Evolutionary conservation across 495 filamentous ascomycete species (phyloP).

Genomic region (Penicillium soppii): DNA sequence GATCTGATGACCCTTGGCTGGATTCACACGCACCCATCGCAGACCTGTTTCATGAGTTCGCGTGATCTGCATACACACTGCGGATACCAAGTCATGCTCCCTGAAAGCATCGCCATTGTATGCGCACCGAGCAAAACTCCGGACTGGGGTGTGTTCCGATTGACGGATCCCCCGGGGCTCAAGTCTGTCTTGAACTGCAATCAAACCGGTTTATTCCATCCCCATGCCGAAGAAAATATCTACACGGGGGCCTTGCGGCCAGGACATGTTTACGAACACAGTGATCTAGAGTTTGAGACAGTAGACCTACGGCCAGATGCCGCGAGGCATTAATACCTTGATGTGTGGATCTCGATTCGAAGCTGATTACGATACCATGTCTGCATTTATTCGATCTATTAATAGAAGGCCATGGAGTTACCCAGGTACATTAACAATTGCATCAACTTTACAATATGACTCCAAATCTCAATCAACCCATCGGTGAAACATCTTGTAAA

Average conservation of each 20-base stretch:
- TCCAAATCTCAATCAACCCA: too few relatives aligned
- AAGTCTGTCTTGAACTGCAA: constrained; percentile 73
- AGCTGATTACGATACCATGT: constrained; percentile 23
- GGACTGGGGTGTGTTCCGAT: constrained; percentile 87
- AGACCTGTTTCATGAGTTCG: constrained; percentile 97
- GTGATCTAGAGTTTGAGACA: constrained; percentile 71
- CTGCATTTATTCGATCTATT: constrained; percentile 5
- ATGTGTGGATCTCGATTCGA: constrained; percentile 1
- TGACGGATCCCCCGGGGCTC: constrained; percentile 90
- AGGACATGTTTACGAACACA: constrained; percentile 83
- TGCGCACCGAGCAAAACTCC: constrained; percentile 82
- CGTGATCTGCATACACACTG: constrained; percentile 90
- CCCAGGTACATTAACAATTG: too few relatives aligned
- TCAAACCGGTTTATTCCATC: constrained; percentile 79
- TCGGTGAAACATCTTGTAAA: too few relatives aligned
- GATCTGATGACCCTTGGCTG: constrained; percentile 89
- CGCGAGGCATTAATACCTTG: constrained; percentile 8
- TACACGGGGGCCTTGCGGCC: constrained; percentile 82
- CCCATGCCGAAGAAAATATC: constrained; percentile 66
- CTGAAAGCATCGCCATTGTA: constrained; percentile 94
- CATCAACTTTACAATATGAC: too few relatives aligned
- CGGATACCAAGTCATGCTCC: constrained; percentile 90
- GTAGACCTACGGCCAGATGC: constrained; percentile 68
- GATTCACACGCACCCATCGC: constrained; percentile 97
- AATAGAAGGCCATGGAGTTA: too few relatives aligned